Evolutionary conservation across 202 grass and related monocot genomes (phyloP).

Genomic region (Miscanthus sacchariflorus): DNA sequence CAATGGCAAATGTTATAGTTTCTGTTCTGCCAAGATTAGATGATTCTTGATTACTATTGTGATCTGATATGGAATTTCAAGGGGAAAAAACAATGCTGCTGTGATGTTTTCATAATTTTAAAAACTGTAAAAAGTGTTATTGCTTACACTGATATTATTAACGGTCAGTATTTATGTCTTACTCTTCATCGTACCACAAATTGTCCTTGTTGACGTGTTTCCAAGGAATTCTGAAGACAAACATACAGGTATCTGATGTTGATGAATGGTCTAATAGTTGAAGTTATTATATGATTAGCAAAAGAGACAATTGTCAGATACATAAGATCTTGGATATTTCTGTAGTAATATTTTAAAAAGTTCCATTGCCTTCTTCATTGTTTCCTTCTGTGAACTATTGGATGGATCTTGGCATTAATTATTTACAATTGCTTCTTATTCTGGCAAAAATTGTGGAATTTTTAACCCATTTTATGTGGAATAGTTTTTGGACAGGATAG

Average conservation of each 20-base stretch:
- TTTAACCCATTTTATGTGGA: slow-evolving; percentile 22
- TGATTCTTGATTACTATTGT: background rate
- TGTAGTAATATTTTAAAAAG: background rate
- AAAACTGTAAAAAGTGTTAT: background rate
- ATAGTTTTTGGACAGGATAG: slow-evolving; percentile 16
- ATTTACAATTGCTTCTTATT: background rate
- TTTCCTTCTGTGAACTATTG: background rate
- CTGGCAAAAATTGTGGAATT: background rate
- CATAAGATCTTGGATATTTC: background rate
- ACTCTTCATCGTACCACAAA: background rate
- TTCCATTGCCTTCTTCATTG: background rate
- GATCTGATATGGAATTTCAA: slow-evolving; percentile 7
- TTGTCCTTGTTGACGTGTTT: background rate
- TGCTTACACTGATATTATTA: background rate
- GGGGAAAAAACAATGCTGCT: background rate
- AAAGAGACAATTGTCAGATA: background rate
- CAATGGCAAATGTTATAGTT: background rate
- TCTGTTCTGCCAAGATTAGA: background rate
- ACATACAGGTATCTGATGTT: background rate
- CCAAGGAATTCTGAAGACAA: background rate
- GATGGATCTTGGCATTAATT: background rate
- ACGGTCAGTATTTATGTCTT: background rate
- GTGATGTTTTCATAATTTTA: background rate
- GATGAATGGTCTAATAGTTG: background rate
- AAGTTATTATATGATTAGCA: slow-evolving; percentile 4